A percentile compares a stretch with the other conserved stretches of the same genome.
Evolutionary conservation across 176 grass and related monocot genomes (phyloP).

Genomic region (Avena eriantha): DNA sequence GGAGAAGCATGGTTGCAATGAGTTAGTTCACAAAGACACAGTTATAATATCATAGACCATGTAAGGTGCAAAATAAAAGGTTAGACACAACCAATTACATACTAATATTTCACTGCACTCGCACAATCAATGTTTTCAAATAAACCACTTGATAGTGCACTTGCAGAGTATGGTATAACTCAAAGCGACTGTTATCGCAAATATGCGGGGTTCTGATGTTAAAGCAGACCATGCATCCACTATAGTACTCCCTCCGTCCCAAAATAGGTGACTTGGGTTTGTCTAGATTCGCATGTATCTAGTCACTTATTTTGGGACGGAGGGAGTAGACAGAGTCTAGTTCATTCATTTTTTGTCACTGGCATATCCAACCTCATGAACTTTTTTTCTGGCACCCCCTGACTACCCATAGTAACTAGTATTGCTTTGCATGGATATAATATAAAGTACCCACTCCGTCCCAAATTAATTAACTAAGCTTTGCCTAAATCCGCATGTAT

Average conservation of each 20-base stretch:
- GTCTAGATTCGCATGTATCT: too few species aligned
- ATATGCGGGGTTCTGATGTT: background rate
- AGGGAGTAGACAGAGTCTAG: conserved; percentile 1
- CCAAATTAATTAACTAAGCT: too few species aligned
- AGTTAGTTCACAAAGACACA: conserved; percentile 15
- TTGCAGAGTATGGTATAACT: conserved; percentile 1
- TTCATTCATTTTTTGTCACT: conserved; percentile 1
- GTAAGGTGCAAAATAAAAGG: background rate
- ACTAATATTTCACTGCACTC: conserved; percentile 8
- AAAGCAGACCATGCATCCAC: conserved; percentile 7
- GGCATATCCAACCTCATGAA: background rate
- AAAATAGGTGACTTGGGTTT: too few species aligned
- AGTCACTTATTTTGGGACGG: too few species aligned
- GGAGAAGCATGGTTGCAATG: conserved; percentile 39
- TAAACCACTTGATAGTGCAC: background rate
- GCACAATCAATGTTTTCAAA: conserved; percentile 21
- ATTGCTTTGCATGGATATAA: conserved; percentile 14
- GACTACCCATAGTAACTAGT: conserved; percentile 1
- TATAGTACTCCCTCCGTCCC: background rate
- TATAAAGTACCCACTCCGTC: background rate
- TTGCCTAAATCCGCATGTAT: too few species aligned
- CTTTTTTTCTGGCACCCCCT: background rate
- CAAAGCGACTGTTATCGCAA: background rate
- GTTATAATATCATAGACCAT: conserved; percentile 12
- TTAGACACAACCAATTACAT: conserved; percentile 8